A percentile compares a stretch with the other conserved stretches of the same genome.
phyloP scores from a whole-genome alignment of 345 rosid species.

The Eucalyptus pumila region DNA sequence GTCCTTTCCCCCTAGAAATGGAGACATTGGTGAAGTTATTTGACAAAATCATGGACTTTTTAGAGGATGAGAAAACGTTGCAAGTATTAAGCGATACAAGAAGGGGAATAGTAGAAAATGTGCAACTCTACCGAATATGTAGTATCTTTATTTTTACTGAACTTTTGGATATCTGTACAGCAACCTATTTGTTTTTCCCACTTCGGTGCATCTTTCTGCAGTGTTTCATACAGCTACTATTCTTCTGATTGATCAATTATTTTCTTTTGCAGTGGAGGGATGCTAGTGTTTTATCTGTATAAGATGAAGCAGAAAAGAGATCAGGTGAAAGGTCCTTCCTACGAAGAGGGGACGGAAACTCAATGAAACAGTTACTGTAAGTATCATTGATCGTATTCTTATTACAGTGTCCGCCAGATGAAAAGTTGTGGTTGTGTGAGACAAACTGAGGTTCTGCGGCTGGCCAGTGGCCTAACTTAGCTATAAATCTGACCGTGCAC shows the following conservation, averaged over 20 bases:
- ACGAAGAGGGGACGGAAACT: constrained; percentile 25
- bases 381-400: neutral
- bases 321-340: constrained; percentile 8
- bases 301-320: constrained; percentile 22
- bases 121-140: neutral
- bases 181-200: neutral
- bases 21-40: neutral
- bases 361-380: constrained; percentile 1
- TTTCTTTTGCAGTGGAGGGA: constrained; percentile 53
- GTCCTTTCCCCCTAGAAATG: neutral
- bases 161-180: neutral
- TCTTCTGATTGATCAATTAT: neutral
- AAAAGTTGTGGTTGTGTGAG: neutral
- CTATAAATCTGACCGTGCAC: neutral
- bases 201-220: neutral
- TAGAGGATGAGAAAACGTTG: neutral
- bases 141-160: neutral
- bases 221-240: neutral
- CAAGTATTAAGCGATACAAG: neutral
- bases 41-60: neutral
- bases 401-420: neutral
- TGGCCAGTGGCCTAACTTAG: neutral
- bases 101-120: neutral
- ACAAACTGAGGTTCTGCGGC: neutral
- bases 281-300: constrained; percentile 56